Percentiles rank a stretch among this genome's conserved stretches.
phyloP scores from a whole-genome alignment of 208 protist genomes.

The Crithidia bombi region DNA sequence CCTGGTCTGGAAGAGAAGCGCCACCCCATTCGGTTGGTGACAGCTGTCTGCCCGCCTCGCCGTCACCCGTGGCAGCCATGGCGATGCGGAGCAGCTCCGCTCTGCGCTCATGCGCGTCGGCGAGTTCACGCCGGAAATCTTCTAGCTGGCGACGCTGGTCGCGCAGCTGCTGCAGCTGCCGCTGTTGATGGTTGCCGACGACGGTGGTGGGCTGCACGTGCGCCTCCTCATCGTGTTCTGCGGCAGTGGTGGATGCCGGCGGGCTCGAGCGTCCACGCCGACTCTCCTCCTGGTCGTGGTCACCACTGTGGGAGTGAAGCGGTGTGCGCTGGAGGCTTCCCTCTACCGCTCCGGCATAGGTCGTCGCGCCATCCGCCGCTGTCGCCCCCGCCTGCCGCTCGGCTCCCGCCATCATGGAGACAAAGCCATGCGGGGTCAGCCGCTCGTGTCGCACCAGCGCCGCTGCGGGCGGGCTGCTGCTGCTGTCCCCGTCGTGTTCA shows the following conservation, averaged over 20 bases:
- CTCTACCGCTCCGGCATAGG: not conserved
- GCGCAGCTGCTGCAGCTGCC: not conserved
- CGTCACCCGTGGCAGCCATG: not conserved
- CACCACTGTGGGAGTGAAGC: no score
- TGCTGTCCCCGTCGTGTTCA: not conserved
- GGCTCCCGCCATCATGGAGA: slow-evolving; percentile 5
- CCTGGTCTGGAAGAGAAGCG: no score
- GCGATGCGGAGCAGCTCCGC: not conserved
- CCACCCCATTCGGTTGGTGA: not conserved
- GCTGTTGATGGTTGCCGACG: not conserved
- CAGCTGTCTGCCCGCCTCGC: not conserved
- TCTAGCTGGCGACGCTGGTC: not conserved
- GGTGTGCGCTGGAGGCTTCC: not conserved
- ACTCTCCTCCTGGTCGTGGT: no score
- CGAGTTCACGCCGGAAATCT: not conserved
- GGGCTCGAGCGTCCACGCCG: not conserved
- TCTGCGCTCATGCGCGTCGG: slow-evolving; percentile 2
- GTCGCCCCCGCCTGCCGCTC: not conserved
- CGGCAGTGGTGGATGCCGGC: not conserved
- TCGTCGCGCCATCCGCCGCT: not conserved
- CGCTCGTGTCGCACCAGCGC: slow-evolving; percentile 15
- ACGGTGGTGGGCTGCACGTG: not conserved
- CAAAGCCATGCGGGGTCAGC: slow-evolving; percentile 5
- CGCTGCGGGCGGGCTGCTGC: not conserved
- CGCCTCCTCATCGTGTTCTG: not conserved